Conservation (phyloP, 169 alveolate species). For the Theileria orientalis region DNA sequence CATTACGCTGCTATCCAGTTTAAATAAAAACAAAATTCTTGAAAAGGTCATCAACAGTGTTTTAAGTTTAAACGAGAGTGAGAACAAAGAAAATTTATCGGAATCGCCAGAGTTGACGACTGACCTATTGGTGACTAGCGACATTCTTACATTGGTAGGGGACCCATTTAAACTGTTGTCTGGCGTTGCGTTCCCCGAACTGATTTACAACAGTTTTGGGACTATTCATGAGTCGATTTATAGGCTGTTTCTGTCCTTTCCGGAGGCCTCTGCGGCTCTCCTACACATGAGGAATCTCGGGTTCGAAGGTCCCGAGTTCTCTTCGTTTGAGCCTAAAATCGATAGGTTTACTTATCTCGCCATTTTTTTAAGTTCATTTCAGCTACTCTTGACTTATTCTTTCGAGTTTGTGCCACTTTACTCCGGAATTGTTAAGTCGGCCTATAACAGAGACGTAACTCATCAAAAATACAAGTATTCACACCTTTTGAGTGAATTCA, state of each 20-base stretch:
- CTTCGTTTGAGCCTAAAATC: conserved; percentile 7
- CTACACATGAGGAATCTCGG: conserved; percentile 16
- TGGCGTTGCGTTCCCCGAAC: conserved; percentile 23
- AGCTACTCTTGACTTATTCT: conserved; percentile 8
- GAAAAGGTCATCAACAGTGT: not conserved
- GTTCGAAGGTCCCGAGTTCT: not conserved
- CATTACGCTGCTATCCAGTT: conserved; percentile 1
- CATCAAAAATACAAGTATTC: not conserved
- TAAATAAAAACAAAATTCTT: conserved; percentile 9
- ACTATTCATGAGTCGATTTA: conserved; percentile 9
- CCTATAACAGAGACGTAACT: not conserved
- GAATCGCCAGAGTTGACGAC: not conserved
- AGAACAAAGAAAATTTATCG: too few relatives aligned
- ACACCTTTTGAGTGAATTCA: not conserved
- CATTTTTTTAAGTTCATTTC: conserved; percentile 13
- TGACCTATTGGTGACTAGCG: conserved; percentile 16
- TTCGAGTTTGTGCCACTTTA: not conserved
- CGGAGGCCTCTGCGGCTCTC: conserved; percentile 50
- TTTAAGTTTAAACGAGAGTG: not conserved
- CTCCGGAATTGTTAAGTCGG: conserved; percentile 6
- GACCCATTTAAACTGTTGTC: conserved; percentile 23
- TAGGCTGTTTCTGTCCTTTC: conserved; percentile 43
- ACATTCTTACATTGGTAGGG: not conserved
- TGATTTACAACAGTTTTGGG: conserved; percentile 5
- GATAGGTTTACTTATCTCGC: conserved; percentile 18